Conservation (phyloP, 371 early-diverging fungal species). For the Rhizopus delemar region DNA sequence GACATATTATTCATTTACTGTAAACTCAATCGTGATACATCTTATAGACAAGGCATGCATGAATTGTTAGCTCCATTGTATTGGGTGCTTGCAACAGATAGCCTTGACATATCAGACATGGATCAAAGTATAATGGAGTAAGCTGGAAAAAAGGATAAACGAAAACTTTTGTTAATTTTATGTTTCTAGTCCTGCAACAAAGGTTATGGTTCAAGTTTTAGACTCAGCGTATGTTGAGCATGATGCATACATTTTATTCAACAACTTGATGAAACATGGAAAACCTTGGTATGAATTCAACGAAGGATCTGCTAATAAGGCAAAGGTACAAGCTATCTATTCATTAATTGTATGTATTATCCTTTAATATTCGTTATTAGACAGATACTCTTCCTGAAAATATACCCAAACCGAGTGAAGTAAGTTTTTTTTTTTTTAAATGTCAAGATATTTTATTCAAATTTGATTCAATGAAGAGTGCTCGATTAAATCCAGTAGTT, state of each 20-base stretch:
- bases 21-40: slow-evolving; percentile 81
- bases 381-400: slow-evolving; percentile 8
- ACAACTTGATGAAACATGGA: slow-evolving; percentile 78
- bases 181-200: slow-evolving; percentile 30
- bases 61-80: slow-evolving; percentile 87
- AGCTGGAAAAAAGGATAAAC: slow-evolving; percentile 6
- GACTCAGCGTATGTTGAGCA: slow-evolving; percentile 72
- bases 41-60: slow-evolving; percentile 98
- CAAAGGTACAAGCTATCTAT: neutral
- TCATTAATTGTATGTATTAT: too few species aligned
- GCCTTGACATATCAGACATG: slow-evolving; percentile 20
- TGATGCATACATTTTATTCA: slow-evolving; percentile 82
- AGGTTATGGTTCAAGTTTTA: slow-evolving; percentile 37
- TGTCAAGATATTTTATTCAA: neutral
- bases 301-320: slow-evolving; percentile 40
- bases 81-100: slow-evolving; percentile 72
- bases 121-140: slow-evolving; percentile 26
- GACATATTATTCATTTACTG: slow-evolving; percentile 91
- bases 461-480: slow-evolving; percentile 10
- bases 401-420: slow-evolving; percentile 26
- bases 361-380: slow-evolving; percentile 1
- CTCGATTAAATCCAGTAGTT: slow-evolving; percentile 70
- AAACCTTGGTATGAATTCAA: slow-evolving; percentile 85
- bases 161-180: neutral
- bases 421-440: neutral